phyloP scores from a whole-genome alignment of 768 basidiomycete species.

The Tulasnella sp. region DNA sequence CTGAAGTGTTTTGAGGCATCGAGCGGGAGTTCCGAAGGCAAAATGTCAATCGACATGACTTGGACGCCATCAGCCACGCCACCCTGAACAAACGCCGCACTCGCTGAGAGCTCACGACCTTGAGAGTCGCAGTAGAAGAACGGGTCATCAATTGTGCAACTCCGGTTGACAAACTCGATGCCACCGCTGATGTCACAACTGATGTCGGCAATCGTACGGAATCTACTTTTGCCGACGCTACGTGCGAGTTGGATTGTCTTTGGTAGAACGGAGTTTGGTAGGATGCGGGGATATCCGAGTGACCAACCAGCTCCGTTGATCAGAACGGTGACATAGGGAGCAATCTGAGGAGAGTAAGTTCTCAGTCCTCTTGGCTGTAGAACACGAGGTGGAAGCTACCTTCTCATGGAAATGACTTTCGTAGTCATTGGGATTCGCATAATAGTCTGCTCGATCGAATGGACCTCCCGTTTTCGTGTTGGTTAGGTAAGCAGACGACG shows the following conservation, averaged over 20 bases:
- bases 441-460: slow-evolving; percentile 62
- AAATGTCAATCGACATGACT: slow-evolving; percentile 84
- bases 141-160: slow-evolving; percentile 63
- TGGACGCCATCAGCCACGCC: slow-evolving; percentile 38
- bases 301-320: slow-evolving; percentile 84
- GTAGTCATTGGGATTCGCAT: slow-evolving; percentile 53
- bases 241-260: slow-evolving; percentile 39
- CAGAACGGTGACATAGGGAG: slow-evolving; percentile 73
- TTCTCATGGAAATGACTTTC: slow-evolving; percentile 53
- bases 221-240: slow-evolving; percentile 37
- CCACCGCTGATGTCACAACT: slow-evolving; percentile 85
- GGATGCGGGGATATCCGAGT: slow-evolving; percentile 60
- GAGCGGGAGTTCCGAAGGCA: slow-evolving; percentile 70
- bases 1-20: slow-evolving; percentile 77
- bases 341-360: slow-evolving; percentile 38
- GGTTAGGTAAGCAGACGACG: slow-evolving; percentile 45
- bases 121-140: slow-evolving; percentile 37
- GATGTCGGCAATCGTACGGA: slow-evolving; percentile 71
- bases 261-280: slow-evolving; percentile 52
- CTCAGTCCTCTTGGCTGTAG: background rate
- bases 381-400: slow-evolving; percentile 34
- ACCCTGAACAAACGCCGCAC: background rate
- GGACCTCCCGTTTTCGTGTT: slow-evolving; percentile 37
- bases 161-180: slow-evolving; percentile 64
- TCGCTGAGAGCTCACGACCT: background rate